Evolutionary conservation across 1,284 basidiomycete species (phyloP).

Genomic region (Boletus semigastroideus): DNA sequence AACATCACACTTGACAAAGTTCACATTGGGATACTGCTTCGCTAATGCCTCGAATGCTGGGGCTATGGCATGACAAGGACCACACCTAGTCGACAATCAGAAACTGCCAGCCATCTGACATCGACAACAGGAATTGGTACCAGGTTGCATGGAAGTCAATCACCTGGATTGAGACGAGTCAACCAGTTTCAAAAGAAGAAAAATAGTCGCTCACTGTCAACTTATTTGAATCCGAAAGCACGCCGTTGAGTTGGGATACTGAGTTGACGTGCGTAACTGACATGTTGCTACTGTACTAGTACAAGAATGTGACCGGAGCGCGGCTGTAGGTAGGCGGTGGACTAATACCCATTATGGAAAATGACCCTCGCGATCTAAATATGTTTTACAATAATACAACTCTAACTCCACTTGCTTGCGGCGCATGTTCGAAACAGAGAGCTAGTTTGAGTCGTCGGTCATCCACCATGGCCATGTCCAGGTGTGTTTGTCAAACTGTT

Average conservation of each 20-base stretch:
- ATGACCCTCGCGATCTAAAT: too few species aligned
- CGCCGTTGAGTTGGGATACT: constrained; percentile 56
- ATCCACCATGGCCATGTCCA: background rate
- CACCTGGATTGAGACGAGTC: constrained; percentile 46
- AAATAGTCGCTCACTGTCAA: constrained; percentile 49
- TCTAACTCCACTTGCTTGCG: constrained; percentile 3
- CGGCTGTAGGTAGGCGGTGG: too few species aligned
- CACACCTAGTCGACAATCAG: constrained; percentile 56
- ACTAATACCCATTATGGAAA: too few species aligned
- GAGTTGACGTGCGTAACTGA: constrained; percentile 62
- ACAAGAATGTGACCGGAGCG: too few species aligned
- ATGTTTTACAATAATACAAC: constrained; percentile 6
- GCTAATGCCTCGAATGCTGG: constrained; percentile 68
- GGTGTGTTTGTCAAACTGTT: constrained; percentile 8
- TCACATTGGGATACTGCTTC: constrained; percentile 63
- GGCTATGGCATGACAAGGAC: constrained; percentile 77
- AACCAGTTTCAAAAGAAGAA: background rate
- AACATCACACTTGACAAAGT: constrained; percentile 80
- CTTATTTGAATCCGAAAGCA: constrained; percentile 63
- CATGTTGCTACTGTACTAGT: too few species aligned
- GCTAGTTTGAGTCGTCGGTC: background rate
- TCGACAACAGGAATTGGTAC: constrained; percentile 39
- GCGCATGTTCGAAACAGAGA: background rate
- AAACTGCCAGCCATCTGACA: constrained; percentile 1
- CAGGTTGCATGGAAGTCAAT: constrained; percentile 83